phyloP scores from a whole-genome alignment of 1,139 yeast genomes.

The Yamadazyma friedrichii region DNA sequence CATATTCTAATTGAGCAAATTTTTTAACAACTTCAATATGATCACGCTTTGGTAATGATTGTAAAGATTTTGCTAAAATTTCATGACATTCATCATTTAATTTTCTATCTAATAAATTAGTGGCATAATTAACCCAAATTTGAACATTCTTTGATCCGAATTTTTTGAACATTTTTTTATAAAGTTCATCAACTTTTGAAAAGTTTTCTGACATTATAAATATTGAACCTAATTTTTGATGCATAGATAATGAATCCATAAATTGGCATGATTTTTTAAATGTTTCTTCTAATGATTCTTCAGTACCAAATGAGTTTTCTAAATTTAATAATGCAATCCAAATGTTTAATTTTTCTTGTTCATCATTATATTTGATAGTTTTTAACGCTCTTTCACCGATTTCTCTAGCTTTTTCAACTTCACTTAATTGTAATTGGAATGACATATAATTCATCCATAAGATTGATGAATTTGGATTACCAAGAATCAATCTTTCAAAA shows the following conservation, averaged over 20 bases:
- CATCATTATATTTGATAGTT: constrained; percentile 88
- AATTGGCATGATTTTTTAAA: constrained; percentile 85
- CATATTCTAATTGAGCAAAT: constrained; percentile 85
- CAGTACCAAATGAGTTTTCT: constrained; percentile 90
- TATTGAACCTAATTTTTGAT: constrained; percentile 75
- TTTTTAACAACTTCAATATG: constrained; percentile 83
- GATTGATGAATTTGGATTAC: constrained; percentile 91
- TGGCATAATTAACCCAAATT: constrained; percentile 80
- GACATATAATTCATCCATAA: constrained; percentile 99
- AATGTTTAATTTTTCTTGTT: constrained; percentile 86
- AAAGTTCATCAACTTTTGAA: constrained; percentile 68
- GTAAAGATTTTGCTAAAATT: constrained; percentile 70
- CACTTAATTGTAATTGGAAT: constrained; percentile 92
- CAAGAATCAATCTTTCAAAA: constrained; percentile 85
- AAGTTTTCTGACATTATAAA: constrained; percentile 71
- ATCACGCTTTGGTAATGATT: constrained; percentile 66
- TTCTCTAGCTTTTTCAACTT: constrained; percentile 90
- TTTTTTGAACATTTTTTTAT: constrained; percentile 70
- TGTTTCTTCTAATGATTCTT: constrained; percentile 73
- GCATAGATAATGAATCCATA: constrained; percentile 84
- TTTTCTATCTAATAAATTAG: constrained; percentile 63
- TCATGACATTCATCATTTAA: constrained; percentile 63
- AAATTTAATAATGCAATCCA: constrained; percentile 95
- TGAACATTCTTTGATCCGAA: constrained; percentile 64
- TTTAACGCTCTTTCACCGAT: constrained; percentile 90